A percentile compares a stretch with the other conserved stretches of the same genome.
Evolutionary conservation across 768 basidiomycete species (phyloP).

Genomic region (Collybia nuda): DNA sequence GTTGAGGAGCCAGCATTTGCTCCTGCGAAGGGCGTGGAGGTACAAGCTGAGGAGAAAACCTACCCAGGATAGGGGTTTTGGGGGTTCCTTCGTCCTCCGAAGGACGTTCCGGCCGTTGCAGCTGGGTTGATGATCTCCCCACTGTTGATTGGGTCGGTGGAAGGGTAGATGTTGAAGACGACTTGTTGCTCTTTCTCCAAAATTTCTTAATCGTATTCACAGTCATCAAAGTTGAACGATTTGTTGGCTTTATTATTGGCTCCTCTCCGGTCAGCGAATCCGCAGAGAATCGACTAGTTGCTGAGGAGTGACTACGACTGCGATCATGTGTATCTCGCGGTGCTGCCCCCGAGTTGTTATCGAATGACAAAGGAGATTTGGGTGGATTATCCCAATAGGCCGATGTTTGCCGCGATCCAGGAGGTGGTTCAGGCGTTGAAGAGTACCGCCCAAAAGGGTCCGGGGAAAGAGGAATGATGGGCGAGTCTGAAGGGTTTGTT

Average conservation of each 20-base stretch:
- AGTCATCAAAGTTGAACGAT: slow-evolving; percentile 60
- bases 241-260: slow-evolving; percentile 25
- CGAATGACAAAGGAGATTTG: background rate
- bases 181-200: slow-evolving; percentile 75
- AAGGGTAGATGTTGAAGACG: slow-evolving; percentile 42
- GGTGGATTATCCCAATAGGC: slow-evolving; percentile 45
- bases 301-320: slow-evolving; percentile 17
- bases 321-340: slow-evolving; percentile 21
- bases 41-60: slow-evolving; percentile 23
- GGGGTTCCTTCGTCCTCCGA: slow-evolving; percentile 40
- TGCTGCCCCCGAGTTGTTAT: too few relatives aligned
- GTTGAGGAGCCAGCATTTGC: slow-evolving; percentile 16
- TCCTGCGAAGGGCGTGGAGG: slow-evolving; percentile 23
- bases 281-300: slow-evolving; percentile 72
- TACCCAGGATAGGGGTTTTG: slow-evolving; percentile 23
- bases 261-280: slow-evolving; percentile 59
- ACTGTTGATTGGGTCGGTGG: slow-evolving; percentile 27
- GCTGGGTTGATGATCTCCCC: slow-evolving; percentile 31
- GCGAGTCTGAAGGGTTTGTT: slow-evolving; percentile 38
- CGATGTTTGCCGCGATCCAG: slow-evolving; percentile 23
- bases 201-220: slow-evolving; percentile 74
- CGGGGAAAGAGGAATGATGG: slow-evolving; percentile 79
- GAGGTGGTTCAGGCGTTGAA: slow-evolving; percentile 37
- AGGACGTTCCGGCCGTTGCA: slow-evolving; percentile 34
- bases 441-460: slow-evolving; percentile 80